A percentile compares a stretch with the other conserved stretches of the same genome.
phyloP scores from a whole-genome alignment of 306 rosid genomes.

The Vigna radiata region DNA sequence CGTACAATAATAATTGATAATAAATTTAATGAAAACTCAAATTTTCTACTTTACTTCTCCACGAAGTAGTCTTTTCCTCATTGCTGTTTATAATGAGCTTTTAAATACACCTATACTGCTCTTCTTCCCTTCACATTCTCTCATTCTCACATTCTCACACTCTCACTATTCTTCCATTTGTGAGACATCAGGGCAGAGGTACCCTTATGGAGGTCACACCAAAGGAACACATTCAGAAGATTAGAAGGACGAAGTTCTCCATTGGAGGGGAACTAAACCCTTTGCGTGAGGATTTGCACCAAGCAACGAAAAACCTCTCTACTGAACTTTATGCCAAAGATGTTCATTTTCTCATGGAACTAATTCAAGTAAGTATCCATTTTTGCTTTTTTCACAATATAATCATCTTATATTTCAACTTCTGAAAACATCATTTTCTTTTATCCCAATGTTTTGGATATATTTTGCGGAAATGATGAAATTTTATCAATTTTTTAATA shows the following conservation, averaged over 20 bases:
- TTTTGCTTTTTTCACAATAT: too few relatives aligned
- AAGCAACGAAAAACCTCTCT: conserved; percentile 62
- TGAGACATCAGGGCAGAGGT: too few relatives aligned
- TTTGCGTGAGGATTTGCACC: conserved; percentile 60
- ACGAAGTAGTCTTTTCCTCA: not conserved
- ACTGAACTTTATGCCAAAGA: conserved; percentile 76
- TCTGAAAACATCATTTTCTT: too few relatives aligned
- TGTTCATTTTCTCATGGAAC: conserved; percentile 85
- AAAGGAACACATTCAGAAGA: conserved; percentile 62
- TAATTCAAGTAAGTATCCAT: conserved; percentile 67
- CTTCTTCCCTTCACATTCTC: not conserved
- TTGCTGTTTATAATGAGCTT: not conserved
- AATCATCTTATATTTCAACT: too few relatives aligned
- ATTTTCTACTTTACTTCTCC: not conserved
- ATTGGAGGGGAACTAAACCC: conserved; percentile 63
- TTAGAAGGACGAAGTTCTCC: conserved; percentile 63
- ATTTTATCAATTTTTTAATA: too few relatives aligned
- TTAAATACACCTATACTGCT: not conserved
- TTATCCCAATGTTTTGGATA: too few relatives aligned
- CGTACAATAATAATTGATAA: not conserved
- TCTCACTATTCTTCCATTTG: too few relatives aligned
- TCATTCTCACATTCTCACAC: too few relatives aligned
- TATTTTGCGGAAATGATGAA: too few relatives aligned
- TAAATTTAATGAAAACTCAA: not conserved
- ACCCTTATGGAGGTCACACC: conserved; percentile 21